A percentile compares a stretch with the other conserved stretches of the same genome.
Conservation (phyloP, 2,329 filamentous ascomycete species). For the Teratosphaeria zuluensis region DNA sequence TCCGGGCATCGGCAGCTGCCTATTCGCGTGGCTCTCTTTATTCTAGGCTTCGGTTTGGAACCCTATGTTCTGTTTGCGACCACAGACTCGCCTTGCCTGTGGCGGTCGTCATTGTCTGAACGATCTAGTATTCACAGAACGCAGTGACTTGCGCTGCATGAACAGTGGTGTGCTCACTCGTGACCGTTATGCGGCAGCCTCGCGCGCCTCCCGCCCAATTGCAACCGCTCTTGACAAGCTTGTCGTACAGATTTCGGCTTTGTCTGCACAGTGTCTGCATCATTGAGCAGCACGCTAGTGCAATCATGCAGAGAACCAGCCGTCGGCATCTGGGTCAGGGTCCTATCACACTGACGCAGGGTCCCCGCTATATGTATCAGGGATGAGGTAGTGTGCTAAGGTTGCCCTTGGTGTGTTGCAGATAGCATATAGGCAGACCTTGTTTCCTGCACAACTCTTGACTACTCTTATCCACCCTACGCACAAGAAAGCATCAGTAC, state of each 20-base stretch:
- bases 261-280: background rate
- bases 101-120: background rate
- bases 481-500: background rate
- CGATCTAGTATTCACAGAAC: background rate
- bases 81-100: background rate
- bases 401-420: background rate
- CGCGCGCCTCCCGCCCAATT: background rate
- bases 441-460: background rate
- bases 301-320: background rate
- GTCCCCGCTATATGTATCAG: conserved; percentile 1
- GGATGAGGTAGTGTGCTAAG: background rate
- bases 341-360: conserved; percentile 2
- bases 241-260: background rate
- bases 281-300: background rate
- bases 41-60: background rate
- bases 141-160: background rate
- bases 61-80: background rate
- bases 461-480: background rate
- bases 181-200: background rate
- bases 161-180: background rate
- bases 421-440: background rate
- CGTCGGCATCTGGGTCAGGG: background rate
- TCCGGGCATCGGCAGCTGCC: background rate
- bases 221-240: background rate
- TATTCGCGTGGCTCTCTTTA: background rate